Percentiles rank a stretch among this genome's conserved stretches.
Conservation (phyloP, 192 early-diverging fungal species). For the Coemansia sp. region DNA sequence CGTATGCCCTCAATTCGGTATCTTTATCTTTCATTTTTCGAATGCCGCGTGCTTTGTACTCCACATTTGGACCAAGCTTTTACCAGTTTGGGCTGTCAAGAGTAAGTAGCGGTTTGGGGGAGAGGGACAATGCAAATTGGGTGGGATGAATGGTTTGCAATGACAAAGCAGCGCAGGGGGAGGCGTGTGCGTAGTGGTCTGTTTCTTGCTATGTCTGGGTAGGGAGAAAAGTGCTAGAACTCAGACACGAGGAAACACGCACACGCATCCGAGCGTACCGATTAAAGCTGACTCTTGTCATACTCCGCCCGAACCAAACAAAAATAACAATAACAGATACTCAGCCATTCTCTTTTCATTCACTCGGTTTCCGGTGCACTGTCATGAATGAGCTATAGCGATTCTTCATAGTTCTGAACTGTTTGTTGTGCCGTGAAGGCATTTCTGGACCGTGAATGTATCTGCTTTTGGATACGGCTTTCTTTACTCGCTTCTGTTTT, state of each 20-base stretch:
- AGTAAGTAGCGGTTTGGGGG: constrained; percentile 2
- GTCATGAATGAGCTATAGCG: neutral
- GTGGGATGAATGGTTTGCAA: neutral
- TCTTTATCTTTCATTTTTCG: neutral
- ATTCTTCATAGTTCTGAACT: constrained; percentile 4
- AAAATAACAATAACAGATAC: constrained; percentile 9
- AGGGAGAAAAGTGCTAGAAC: neutral
- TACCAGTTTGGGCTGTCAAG: neutral
- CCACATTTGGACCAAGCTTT: neutral
- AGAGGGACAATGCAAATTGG: neutral
- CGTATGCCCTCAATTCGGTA: neutral
- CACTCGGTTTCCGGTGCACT: neutral
- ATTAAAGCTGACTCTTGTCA: constrained; percentile 7
- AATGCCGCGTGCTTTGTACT: neutral
- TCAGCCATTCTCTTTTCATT: constrained; percentile 3
- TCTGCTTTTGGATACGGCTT: constrained; percentile 10
- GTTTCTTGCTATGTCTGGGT: neutral
- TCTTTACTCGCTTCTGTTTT: neutral
- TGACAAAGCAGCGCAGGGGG: constrained; percentile 16
- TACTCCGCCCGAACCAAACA: constrained; percentile 2
- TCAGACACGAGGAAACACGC: constrained; percentile 1
- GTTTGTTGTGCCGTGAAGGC: neutral
- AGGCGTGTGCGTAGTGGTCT: constrained; percentile 3
- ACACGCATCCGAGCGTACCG: neutral
- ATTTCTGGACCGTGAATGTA: constrained; percentile 1